Evolutionary conservation across 371 early-diverging fungal genomes (phyloP).

Genomic region (Lichtheimia ornata): DNA sequence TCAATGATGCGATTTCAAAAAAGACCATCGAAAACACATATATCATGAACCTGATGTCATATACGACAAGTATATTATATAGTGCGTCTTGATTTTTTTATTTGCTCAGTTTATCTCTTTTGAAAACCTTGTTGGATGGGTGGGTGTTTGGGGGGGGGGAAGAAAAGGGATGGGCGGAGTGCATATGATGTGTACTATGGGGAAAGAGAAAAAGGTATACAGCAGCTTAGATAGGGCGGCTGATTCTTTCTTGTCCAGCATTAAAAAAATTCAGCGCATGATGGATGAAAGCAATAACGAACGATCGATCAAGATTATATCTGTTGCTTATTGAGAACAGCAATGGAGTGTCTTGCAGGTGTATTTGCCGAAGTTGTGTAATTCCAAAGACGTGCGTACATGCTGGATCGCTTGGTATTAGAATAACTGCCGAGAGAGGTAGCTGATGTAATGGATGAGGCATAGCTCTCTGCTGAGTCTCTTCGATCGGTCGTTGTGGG

Average conservation of each 20-base stretch:
- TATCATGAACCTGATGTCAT: no score
- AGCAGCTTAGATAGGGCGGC: slow-evolving; percentile 1
- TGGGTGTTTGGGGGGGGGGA: no score
- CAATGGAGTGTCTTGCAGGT: slow-evolving; percentile 11
- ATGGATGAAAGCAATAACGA: not conserved
- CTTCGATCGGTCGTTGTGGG: slow-evolving; percentile 24
- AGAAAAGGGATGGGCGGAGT: no score
- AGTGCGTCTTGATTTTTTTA: no score
- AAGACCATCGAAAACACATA: no score
- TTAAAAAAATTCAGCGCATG: not conserved
- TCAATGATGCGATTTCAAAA: no score
- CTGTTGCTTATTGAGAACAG: slow-evolving; percentile 7
- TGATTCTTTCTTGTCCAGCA: slow-evolving; percentile 5
- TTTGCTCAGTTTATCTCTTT: no score
- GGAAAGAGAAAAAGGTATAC: slow-evolving; percentile 2
- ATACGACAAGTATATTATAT: no score
- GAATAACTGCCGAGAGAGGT: slow-evolving; percentile 33
- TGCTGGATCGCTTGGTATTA: slow-evolving; percentile 42
- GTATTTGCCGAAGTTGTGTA: slow-evolving; percentile 1
- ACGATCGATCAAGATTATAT: slow-evolving; percentile 1
- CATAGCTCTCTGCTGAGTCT: slow-evolving; percentile 41
- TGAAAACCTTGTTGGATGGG: no score
- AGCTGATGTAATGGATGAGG: slow-evolving; percentile 36
- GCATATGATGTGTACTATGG: not conserved
- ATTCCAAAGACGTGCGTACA: slow-evolving; percentile 50